Percentiles rank a stretch among this genome's conserved stretches.
phyloP scores from a whole-genome alignment of 2,329 filamentous ascomycete species.

The Trichophyton schoenleinii region DNA sequence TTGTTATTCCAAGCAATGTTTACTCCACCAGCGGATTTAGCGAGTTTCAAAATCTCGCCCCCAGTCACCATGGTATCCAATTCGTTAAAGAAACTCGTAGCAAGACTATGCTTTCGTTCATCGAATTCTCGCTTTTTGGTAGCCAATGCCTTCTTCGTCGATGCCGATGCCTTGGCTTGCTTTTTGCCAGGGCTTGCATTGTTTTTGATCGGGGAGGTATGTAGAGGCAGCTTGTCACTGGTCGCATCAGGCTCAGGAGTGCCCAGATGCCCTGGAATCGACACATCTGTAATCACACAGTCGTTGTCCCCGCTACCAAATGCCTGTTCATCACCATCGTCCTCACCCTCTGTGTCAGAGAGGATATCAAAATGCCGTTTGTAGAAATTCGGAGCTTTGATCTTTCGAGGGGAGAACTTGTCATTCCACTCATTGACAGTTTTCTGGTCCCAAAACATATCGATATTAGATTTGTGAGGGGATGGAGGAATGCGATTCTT shows the following conservation, averaged over 20 bases:
- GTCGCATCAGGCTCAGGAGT: not conserved
- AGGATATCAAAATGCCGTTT: constrained; percentile 19
- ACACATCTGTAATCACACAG: constrained; percentile 19
- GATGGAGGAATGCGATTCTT: constrained; percentile 36
- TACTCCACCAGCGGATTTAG: constrained; percentile 44
- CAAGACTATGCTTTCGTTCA: constrained; percentile 40
- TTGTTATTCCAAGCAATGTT: constrained; percentile 50
- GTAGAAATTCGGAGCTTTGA: constrained; percentile 11
- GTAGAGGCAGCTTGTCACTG: not conserved
- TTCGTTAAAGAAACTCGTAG: constrained; percentile 42
- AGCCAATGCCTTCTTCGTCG: constrained; percentile 25
- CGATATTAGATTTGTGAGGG: constrained; percentile 38
- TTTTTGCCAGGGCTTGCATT: constrained; percentile 19
- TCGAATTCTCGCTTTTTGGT: constrained; percentile 42
- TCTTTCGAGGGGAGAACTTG: constrained; percentile 40
- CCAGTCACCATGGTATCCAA: constrained; percentile 42
- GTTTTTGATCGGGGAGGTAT: constrained; percentile 5
- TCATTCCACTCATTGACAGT: constrained; percentile 44
- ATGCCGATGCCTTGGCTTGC: constrained; percentile 16
- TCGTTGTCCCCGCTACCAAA: constrained; percentile 22
- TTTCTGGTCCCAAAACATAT: constrained; percentile 44
- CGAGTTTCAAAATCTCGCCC: constrained; percentile 37
- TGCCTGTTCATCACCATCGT: constrained; percentile 13
- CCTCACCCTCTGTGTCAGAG: constrained; percentile 28
- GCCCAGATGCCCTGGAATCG: not conserved